Evolutionary conservation across 305 asterid genomes (phyloP), one percentile per base, ranked within the genome.

Genomic region (Petunia hybrid): DNA sequence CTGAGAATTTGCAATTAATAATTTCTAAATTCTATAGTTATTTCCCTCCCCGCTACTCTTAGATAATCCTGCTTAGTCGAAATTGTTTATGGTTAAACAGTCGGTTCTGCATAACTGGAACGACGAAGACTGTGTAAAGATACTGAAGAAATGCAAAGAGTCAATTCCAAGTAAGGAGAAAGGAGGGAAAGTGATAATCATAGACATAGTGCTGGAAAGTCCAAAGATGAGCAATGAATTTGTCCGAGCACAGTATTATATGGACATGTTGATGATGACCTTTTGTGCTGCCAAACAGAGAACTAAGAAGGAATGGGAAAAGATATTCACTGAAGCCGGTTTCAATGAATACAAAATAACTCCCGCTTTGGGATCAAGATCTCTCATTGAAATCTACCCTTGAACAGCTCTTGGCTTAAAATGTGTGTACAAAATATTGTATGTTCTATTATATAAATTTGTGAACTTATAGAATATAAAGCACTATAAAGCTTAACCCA

Each of bases 61-160:
- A 22, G 31, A 22, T 22, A 22, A 22, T 22, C 31, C 31, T 8
- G n/a, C 14, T 8, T 8, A 16, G n/a, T 16, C 9, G 31, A 14
- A 13, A 13, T 13, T 13, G 22, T 59, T 14, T 2, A 13, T 59
- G 64, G 5, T 13, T 59, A 35, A 57, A 38, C 56, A 84, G 85
- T 71, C 65, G 70, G 51, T 84, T 6, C 42, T 81, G 0, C 85
- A 81, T 42, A 75, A 78, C 16, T 84, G 85, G 78, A 69, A 35
- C 7, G 81, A 81, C 45, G 85, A 84, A 31, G 69, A 81, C 6
- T 42, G 76, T 16, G 41, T 84, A 36, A 65, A 22, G 31, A 22
- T 22, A 22, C 31, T 22, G 31, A 22, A 22, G 31, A 22, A 22
- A 22, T 22, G 31, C 31, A 22, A 22, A 22, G 31, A 22, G 31